Evolutionary conservation across 352 stramenopile genomes (phyloP), one percentile per base, ranked within the genome.

Genomic region (Globisporangium canariense): DNA sequence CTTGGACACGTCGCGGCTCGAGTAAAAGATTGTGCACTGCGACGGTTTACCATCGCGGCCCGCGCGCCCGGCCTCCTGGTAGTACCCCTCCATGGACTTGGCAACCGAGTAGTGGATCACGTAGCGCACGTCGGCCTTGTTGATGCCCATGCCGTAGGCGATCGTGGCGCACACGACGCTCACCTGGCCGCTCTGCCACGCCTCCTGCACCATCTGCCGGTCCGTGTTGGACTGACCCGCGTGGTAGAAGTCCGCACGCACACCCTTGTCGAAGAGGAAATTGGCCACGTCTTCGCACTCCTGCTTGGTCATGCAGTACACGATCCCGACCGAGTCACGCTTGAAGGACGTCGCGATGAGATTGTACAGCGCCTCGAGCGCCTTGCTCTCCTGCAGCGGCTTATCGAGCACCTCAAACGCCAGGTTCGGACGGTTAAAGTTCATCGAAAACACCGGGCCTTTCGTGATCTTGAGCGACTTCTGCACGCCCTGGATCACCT

Each of bases 11-110:
- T 98, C 94, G 11, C 79, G 75, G 22, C 73, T 68, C 49, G 79
- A 86, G 75, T 97, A 98, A 59, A 97, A 96, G 16, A 98, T 53
- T 41, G 97, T 82, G 65, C 95, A 98, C 57, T 97, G 88, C 47
- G 89, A 91, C 11, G 93, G 79, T 5, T 94, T 70, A 9, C 97
- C 97, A 71, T 99, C 98, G 60, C 98, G 85, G 2, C 98, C 98
- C 2, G 93, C 98, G 25, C 98, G 85, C 2, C 98, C 98, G 4
- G 89, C 93, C 76, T 99, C 97, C 75, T 99, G 97, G 78, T 98
- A 99, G 77, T 99, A 99, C 7, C 90, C 96, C 76, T 99, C 98
- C 46, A 99, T 85, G 54, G 89, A 98, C 74, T 94, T 94, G 67
- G 87, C 85, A 55, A 96, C 73, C 34, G 85, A 93, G 64, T 97